A percentile compares a stretch with the other conserved stretches of the same genome.
Conservation (phyloP, 2,329 filamentous ascomycete genomes). For the Diaporthe sp. region DNA sequence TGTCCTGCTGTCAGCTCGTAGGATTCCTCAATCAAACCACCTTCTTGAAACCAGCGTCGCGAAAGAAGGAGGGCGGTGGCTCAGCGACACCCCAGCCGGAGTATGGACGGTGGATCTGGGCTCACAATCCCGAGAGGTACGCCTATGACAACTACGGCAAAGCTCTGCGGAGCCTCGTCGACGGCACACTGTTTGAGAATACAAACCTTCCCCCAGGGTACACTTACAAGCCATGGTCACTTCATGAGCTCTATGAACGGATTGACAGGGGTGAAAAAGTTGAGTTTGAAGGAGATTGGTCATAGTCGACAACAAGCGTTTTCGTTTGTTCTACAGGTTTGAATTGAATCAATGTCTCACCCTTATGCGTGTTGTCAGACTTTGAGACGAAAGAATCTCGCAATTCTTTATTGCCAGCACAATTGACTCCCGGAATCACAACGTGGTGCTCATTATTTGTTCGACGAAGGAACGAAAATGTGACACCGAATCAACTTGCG, state of each 20-base stretch:
- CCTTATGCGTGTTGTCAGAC: background rate
- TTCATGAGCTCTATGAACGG: background rate
- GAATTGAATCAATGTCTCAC: background rate
- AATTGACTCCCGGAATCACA: too few species aligned
- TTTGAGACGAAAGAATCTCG: background rate
- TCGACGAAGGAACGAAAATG: too few species aligned
- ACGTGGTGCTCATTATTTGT: too few species aligned
- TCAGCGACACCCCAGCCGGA: slow-evolving; percentile 20
- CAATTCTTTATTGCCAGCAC: background rate
- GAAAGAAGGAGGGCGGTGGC: slow-evolving; percentile 27
- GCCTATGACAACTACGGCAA: slow-evolving; percentile 26
- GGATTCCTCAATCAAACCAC: slow-evolving; percentile 38
- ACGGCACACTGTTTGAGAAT: slow-evolving; percentile 10
- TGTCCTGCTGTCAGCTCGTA: slow-evolving; percentile 35
- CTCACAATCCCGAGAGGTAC: slow-evolving; percentile 37
- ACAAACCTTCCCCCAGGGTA: slow-evolving; percentile 8
- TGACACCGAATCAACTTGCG: too few species aligned
- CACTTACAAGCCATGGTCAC: background rate
- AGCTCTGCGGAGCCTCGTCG: slow-evolving; percentile 13
- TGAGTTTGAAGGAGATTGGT: slow-evolving; percentile 29
- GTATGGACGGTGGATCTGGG: slow-evolving; percentile 39
- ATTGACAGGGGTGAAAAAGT: slow-evolving; percentile 23
- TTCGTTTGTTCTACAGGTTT: background rate
- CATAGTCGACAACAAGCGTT: background rate
- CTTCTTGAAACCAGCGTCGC: slow-evolving; percentile 37